Evolutionary conservation across 805 yeast genomes (phyloP).

Genomic region (Schizosaccharomyces osmophilus): DNA sequence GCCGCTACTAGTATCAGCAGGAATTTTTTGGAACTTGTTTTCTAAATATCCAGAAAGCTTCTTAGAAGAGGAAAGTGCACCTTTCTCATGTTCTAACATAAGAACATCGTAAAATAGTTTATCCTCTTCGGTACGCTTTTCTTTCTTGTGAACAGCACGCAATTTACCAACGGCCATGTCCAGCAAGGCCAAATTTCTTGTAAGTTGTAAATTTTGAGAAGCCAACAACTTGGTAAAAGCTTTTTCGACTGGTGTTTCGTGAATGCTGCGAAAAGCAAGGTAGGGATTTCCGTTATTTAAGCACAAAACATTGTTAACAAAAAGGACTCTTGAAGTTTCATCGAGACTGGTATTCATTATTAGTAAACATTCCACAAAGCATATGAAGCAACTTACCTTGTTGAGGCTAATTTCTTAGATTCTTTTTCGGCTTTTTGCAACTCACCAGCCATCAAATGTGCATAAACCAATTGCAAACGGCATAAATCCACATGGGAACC

Average conservation of each 20-base stretch:
- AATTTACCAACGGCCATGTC: not conserved
- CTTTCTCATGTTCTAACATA: not conserved
- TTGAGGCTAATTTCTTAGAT: not conserved
- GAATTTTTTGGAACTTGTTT: not conserved
- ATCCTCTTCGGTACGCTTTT: not conserved
- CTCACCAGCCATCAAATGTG: not conserved
- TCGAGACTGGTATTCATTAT: not conserved
- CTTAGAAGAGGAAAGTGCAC: not conserved
- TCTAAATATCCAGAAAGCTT: not conserved
- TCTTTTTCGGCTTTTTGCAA: not conserved
- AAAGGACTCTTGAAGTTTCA: not conserved
- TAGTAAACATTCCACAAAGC: not conserved
- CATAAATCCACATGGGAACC: not conserved
- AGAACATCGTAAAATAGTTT: not conserved
- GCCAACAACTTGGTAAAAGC: not conserved
- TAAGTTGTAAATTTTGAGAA: not conserved
- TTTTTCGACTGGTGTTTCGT: not conserved
- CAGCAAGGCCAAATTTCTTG: not conserved
- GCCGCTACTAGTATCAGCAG: not conserved
- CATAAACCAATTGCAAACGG: not conserved
- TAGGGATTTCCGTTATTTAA: not conserved
- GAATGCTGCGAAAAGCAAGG: not conserved
- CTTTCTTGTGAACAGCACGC: not conserved
- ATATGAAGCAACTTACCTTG: not conserved
- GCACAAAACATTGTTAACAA: not conserved